Base-by-base conservation (phyloP, 495 filamentous ascomycete species). In the Ascobolus immersus region DNA sequence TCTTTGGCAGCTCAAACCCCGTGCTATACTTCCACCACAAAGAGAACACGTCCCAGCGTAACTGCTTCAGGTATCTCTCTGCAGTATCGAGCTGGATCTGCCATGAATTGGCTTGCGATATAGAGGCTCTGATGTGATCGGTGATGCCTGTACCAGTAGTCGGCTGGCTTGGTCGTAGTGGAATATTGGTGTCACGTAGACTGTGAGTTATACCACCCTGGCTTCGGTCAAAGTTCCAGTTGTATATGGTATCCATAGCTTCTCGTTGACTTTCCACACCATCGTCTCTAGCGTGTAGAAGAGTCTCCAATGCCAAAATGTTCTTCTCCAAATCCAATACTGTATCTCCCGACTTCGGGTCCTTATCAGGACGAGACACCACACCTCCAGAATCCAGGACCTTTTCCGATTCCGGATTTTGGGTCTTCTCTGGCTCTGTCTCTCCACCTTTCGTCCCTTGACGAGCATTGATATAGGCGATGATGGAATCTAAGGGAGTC, bases 401-500 rank as follows among this genome's bases (percentile, higher is more conserved):
- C n/a, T 21, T 27, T 4, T 3, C 11, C 2, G 27, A 18, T 20
- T 29, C 6, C 22, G 7, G 7, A 7, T 25, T n/a, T n/a, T 25
- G 7, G 22, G 22, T 7, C 22, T 25, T 25, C 22, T 25, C 22
- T n/a, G 7, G 7, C 22, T 25, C 22, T n/a, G 7, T 25, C 7
- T 7, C 7, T n/a, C n/a, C n/a, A 7, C n/a, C n/a, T 4, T 31
- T n/a, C 31, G 9, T 39, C 18, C 11, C n/a, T 9, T 31, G 28
- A 13, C 50, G 47, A 2, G 41, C 41, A 5, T 40, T 17, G 8
- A 52, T 25, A 39, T 55, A 64, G 0, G 58, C 31, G 1, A 62
- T 34, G 5, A 64, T 19, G 0, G 57, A 42, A 36, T 66, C 62
- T 11, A 63, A 38, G 2, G 58, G 50, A 1, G 59, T 57, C 0